Evolutionary conservation across 2,329 filamentous ascomycete species (phyloP).

Genomic region (Pyrenochaeta sp.): DNA sequence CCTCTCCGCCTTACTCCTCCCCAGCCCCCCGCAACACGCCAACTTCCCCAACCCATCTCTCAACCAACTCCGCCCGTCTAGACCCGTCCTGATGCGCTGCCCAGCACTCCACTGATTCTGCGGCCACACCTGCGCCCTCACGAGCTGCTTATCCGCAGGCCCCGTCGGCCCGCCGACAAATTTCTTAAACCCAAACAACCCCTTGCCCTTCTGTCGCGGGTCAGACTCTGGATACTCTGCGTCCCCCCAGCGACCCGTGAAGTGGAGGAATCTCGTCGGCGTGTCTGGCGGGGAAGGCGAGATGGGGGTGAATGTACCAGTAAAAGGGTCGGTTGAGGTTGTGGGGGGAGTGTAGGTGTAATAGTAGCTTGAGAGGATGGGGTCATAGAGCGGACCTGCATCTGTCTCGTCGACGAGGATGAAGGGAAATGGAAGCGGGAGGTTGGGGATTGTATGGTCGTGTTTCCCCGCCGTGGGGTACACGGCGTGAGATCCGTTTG

Average conservation of each 20-base stretch:
- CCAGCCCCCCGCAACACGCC: slow-evolving; percentile 11
- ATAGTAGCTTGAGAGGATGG: slow-evolving; percentile 61
- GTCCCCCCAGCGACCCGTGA: slow-evolving; percentile 68
- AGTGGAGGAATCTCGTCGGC: slow-evolving; percentile 64
- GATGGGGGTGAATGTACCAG: slow-evolving; percentile 45
- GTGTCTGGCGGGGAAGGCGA: slow-evolving; percentile 2
- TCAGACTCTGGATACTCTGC: slow-evolving; percentile 59
- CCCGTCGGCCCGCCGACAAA: slow-evolving; percentile 67
- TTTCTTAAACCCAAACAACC: slow-evolving; percentile 51
- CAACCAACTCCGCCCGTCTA: background rate
- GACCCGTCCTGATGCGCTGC: slow-evolving; percentile 14
- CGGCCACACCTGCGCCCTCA: slow-evolving; percentile 27
- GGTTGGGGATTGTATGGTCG: slow-evolving; percentile 67
- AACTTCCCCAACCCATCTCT: background rate
- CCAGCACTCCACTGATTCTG: slow-evolving; percentile 18
- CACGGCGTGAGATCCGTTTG: slow-evolving; percentile 68
- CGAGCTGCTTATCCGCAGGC: slow-evolving; percentile 51
- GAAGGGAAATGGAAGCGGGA: slow-evolving; percentile 59
- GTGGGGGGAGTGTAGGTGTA: slow-evolving; percentile 60
- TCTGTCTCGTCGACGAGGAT: slow-evolving; percentile 62
- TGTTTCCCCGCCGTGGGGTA: slow-evolving; percentile 67
- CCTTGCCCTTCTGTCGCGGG: slow-evolving; percentile 50
- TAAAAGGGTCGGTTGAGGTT: background rate
- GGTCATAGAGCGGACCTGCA: slow-evolving; percentile 66
- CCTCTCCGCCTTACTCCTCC: slow-evolving; percentile 5